phyloP scores from a whole-genome alignment of 139 green algal species.

The Chlorella sorokiniana region DNA sequence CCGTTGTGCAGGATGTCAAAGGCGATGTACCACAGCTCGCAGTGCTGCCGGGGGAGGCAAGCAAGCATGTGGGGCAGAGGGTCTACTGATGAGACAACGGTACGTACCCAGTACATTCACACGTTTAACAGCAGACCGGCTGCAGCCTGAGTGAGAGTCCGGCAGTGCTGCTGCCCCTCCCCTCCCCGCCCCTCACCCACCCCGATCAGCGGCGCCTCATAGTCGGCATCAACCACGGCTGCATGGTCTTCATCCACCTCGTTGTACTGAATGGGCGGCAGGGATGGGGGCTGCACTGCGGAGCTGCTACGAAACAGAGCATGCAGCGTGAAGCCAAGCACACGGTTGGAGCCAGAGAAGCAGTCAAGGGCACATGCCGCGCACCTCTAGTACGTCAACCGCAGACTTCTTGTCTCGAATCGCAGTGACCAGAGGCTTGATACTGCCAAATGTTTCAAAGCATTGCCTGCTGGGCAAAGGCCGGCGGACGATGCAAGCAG shows the following conservation, averaged over 20 bases:
- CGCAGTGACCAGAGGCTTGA: slow-evolving; percentile 51
- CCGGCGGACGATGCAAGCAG: too few species aligned
- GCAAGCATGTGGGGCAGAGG: too few species aligned
- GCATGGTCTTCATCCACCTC: slow-evolving; percentile 2
- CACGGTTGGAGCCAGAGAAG: background rate
- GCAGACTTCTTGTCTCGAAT: slow-evolving; percentile 3
- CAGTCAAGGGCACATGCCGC: background rate
- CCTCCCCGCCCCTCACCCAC: background rate
- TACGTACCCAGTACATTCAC: background rate
- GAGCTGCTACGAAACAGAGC: background rate
- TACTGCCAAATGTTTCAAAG: slow-evolving; percentile 71
- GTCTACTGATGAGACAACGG: too few species aligned
- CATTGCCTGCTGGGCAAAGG: background rate
- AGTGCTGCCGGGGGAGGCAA: slow-evolving; percentile 39
- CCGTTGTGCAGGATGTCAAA: slow-evolving; percentile 87
- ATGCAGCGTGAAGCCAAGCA: background rate
- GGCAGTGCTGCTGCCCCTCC: too few species aligned
- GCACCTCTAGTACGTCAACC: background rate
- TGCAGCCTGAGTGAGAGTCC: too few species aligned
- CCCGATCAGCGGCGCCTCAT: background rate
- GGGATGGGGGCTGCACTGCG: background rate
- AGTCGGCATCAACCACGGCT: background rate
- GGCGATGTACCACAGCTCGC: slow-evolving; percentile 74
- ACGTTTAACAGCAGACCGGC: background rate
- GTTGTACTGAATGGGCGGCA: background rate